Evolutionary conservation across 2,329 filamentous ascomycete species (phyloP), one percentile per base, ranked within the genome.

Genomic region (Fusarium penzigii): DNA sequence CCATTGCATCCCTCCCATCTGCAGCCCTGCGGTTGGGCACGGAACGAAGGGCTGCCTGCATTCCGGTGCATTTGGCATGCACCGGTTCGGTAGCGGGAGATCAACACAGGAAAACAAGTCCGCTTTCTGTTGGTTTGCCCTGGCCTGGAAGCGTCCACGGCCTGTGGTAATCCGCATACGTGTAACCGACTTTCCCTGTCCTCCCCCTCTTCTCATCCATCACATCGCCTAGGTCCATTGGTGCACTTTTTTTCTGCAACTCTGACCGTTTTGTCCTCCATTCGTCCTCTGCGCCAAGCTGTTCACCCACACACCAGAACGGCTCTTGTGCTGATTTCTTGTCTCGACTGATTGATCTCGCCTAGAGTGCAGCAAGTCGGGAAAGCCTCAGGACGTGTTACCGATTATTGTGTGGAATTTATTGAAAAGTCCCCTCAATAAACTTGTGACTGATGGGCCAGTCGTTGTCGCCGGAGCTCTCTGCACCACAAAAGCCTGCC

Each of bases 51-150:
- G 40, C 48, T 53, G 51, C 43, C 46, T 56, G 50, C 54, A 50
- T 50, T 50, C 54, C 32, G 29, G 17, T 47, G 54, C 49, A 47
- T 50, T 47, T 53, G 62, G 57, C 59, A 63, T 52, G 44, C 29
- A 48, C 60, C 56, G 55, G 61, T 65, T 55, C 50, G 58, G 53
- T 43, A 53, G 44, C 60, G 55, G 60, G 52, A 60, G 58, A 65
- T 65, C 62, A 62, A 59, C 52, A 49, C 45, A 51, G 41, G 29
- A 32, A 11, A 32, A 43, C 40, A 49, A 50, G 36, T 45, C n/a
- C 52, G 49, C 51, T 46, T 54, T 48, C 42, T 48, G 40, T 55
- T 63, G 56, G 57, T 65, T 65, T 53, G 51, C 46, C 49, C 62
- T 54, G 56, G 47, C 41, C 48, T 49, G 53, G 49, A 52, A 43